Base-by-base conservation (phyloP, 176 grass and related monocot genomes). In the Paspalum vaginatum region DNA sequence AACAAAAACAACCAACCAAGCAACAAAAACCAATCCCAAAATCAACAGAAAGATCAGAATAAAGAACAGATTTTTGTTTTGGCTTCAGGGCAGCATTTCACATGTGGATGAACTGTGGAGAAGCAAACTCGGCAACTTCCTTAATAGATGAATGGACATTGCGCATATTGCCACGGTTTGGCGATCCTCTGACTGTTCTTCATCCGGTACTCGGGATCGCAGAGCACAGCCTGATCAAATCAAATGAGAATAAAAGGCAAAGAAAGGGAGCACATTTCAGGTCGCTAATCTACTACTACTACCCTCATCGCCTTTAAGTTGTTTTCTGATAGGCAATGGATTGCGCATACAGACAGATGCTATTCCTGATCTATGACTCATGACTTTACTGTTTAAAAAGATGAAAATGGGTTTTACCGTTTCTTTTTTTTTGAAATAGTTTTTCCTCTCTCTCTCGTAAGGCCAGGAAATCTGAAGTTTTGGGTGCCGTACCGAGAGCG, bases 401-500 rank as follows among this genome's bases (percentile, higher is more conserved):
- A 72, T 43, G 8, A 8, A 7, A 43, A 5, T 6, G 15, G 16
- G 6, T 65, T 27, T 60, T 60, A 2, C 2, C 9, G 2, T 25
- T 59, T 59, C n/a, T 41, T 65, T 39, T 65, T 39, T 20, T 20
- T 8, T 5, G 11, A 72, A 43, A 45, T 37, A 2, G 37, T 3
- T 5, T 8, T 64, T 64, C n/a, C n/a, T 51, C 44, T 62, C 24
- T 56, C 11, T 18, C 27, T 22, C 3, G 41, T 39, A 5, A 16
- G 26, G 37, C 7, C 45, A 24, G 71, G 45, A 61, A 9, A 57
- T 58, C 10, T 47, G 1, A 51, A 11, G 27, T 11, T 27, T 68
- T 25, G 37, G 14, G 8, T 7, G 45, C n/a, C 67, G 45, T 77
- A 92, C 90, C 90, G 65, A 63, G 37, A 86, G 64, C 1, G 68